phyloP scores from a whole-genome alignment of 176 grass and related monocot species.

The Thalia dealbata region DNA sequence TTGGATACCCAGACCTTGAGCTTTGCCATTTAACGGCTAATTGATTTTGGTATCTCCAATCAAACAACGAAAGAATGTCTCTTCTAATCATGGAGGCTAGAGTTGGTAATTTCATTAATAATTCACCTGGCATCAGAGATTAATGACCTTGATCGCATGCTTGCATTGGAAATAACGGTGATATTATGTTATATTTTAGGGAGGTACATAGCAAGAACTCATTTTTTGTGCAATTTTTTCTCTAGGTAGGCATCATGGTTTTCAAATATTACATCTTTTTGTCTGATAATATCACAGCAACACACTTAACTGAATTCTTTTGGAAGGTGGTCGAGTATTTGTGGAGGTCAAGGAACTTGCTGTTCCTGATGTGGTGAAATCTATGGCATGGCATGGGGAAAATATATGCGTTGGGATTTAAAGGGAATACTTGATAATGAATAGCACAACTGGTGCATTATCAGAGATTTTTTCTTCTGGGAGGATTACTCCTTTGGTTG shows the following conservation, averaged over 20 bases:
- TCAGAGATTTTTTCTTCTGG: conserved; percentile 89
- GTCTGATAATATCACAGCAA: neutral
- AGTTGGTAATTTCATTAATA: neutral
- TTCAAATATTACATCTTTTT: neutral
- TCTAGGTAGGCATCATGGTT: no score
- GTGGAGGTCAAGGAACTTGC: conserved; percentile 91
- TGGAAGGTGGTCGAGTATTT: conserved; percentile 77
- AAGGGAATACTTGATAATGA: conserved; percentile 90
- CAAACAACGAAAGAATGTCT: neutral
- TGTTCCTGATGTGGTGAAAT: conserved; percentile 66
- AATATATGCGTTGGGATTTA: conserved; percentile 89
- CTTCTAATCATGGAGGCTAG: neutral
- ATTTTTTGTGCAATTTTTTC: neutral
- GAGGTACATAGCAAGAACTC: neutral
- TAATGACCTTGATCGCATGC: neutral
- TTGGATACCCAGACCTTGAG: no score
- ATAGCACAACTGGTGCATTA: conserved; percentile 64
- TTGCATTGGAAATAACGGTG: neutral
- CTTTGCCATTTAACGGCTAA: neutral
- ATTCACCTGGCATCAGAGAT: neutral
- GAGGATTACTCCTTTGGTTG: conserved; percentile 82
- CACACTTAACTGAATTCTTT: conserved; percentile 7
- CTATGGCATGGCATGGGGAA: conserved; percentile 92
- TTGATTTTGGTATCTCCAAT: neutral
- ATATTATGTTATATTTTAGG: neutral